Base-by-base conservation (phyloP, 441 rosid genomes). In the Macaranga tanarius region DNA sequence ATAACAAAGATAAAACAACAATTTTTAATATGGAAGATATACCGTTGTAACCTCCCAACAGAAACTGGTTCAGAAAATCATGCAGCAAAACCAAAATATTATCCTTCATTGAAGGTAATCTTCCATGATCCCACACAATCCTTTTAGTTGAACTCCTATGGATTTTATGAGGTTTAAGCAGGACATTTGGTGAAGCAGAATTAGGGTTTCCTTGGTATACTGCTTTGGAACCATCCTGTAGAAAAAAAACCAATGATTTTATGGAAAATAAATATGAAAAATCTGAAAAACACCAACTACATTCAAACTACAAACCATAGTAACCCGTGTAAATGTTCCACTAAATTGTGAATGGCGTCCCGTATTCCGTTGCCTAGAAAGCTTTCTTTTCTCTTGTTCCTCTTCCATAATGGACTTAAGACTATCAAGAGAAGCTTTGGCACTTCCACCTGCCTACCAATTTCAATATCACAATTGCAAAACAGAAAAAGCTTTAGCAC, bases 41-140 rank as follows among this genome's bases (percentile, higher is more conserved):
- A 93, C 99, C 97, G 83, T 90, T 96, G 83, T 90, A 96, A 65
- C 96, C 92, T 64, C 98, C 95, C 40, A 90, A 84, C 65, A 96
- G 79, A 83, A 93, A 89, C 81, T 93, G 97, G 73, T 84, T 85
- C 76, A 90, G 67, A 79, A 96, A 90, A 84, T 88, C 93, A 83
- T 90, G 92, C 78, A 93, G 86, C 85, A 88, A 74, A 77, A 80
- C 85, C 80, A 92, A 73, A 82, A 89, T 80, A 52, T 79, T 84
- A 70, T 79, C 87, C 80, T 84, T 86, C 42, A 78, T 79, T 74
- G 86, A 69, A 51, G 88, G 86, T 70, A 90, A 65, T 52, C 81
- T 83, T 74, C 87, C 90, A 67, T 86, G 81, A 77, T 91, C 97
- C 87, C 88, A 82, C 59, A 82, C 85, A 73, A 86, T 85, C 81